phyloP scores from a whole-genome alignment of 2,329 filamentous ascomycete species.

The Penicillium sp. region DNA sequence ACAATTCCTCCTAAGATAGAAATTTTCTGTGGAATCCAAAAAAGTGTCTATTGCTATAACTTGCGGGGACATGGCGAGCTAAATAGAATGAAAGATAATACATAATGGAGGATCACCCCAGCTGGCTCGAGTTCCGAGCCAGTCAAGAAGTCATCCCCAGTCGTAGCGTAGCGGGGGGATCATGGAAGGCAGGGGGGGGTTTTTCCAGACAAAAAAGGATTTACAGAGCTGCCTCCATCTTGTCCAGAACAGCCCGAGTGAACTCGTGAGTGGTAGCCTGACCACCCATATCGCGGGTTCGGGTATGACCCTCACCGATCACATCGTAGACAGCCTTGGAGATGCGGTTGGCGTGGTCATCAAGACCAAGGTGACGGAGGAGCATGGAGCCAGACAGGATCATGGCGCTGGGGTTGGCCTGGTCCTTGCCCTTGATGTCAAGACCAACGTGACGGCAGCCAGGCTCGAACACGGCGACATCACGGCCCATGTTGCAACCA shows the following conservation, averaged over 20 bases:
- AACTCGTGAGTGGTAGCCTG: slow-evolving; percentile 88
- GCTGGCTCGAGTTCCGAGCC: not conserved
- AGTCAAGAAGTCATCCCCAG: slow-evolving; percentile 20
- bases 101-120: slow-evolving; percentile 22
- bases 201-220: slow-evolving; percentile 18
- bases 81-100: slow-evolving; percentile 32
- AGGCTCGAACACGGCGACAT: slow-evolving; percentile 97
- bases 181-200: slow-evolving; percentile 10
- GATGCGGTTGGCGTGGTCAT: slow-evolving; percentile 98
- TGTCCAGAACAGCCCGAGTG: slow-evolving; percentile 87
- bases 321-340: slow-evolving; percentile 76
- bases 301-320: slow-evolving; percentile 84
- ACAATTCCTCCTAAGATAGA: not conserved
- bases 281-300: slow-evolving; percentile 96
- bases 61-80: slow-evolving; percentile 26
- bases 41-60: slow-evolving; percentile 28
- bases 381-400: slow-evolving; percentile 96
- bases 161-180: slow-evolving; percentile 22
- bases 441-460: slow-evolving; percentile 99
- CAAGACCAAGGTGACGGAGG: slow-evolving; percentile 91
- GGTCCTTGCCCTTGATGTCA: slow-evolving; percentile 99
- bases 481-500: slow-evolving; percentile 98
- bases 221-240: slow-evolving; percentile 79
- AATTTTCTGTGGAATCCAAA: slow-evolving; percentile 14
- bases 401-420: slow-evolving; percentile 96